Base-by-base conservation (phyloP, 2,329 filamentous ascomycete genomes). In the Rutstroemia sydowiana region DNA sequence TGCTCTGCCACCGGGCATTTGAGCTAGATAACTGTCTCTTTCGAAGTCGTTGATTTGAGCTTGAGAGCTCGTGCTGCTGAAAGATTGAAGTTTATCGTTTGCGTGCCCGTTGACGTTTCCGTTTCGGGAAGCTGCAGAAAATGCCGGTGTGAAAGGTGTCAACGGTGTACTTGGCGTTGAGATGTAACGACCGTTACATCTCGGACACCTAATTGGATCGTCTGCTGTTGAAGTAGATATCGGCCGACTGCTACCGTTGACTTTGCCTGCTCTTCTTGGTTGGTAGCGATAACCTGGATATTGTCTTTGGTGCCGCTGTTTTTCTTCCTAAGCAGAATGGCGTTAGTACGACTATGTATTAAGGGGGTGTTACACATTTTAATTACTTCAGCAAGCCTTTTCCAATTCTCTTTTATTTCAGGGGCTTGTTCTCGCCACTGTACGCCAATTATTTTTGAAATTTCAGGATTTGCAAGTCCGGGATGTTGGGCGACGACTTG, bases 241-340 rank as follows among this genome's bases (percentile, higher is more conserved):
- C 13, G 58, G 55, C 30, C 60, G 56, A 41, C 50, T 46, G 14
- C 57, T n/a, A n/a, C n/a, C 58, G 51, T 53, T 61, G 39, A 57
- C 14, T 51, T 63, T 66, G 8, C 65, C 64, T 43, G 65, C 57
- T 54, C 66, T 59, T 53, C 65, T 61, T 32, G 93, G 93, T 67
- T 95, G 89, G 66, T 97, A 98, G 57, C 90, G 84, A 70, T 98
- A 98, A 59, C 88, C 86, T 2, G 93, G 93, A 67, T 96, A 95
- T 70, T 91, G 87, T 57, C 84, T 83, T 64, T 89, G 85, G 68
- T 98, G 93, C 16, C 87, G 85, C 55, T 82, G 75, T 73, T 97
- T 97, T 69, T 97, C 93, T 71, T 95, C 81, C 81, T 85, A 60
- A 39, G 11, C 6, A 16, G 5, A 18, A 32, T 14, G 26, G 3